phyloP scores from a whole-genome alignment of 169 alveolate species.

The Plasmodium gaboni region DNA sequence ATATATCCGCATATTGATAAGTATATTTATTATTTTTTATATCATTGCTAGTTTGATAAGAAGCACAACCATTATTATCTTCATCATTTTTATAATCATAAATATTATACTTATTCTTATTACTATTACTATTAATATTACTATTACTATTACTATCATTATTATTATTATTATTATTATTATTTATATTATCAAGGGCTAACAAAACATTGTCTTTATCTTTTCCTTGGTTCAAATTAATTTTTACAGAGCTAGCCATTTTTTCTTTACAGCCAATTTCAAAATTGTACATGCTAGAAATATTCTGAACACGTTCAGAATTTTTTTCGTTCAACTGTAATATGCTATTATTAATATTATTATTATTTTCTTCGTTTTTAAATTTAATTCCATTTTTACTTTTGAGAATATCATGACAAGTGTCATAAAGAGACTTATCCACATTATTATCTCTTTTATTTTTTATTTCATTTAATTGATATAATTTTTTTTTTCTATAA shows the following conservation, averaged over 20 bases:
- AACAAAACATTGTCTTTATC: too few species aligned
- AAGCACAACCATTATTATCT: too few species aligned
- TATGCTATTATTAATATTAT: too few species aligned
- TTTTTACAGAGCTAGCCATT: too few species aligned
- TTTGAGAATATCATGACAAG: constrained; percentile 5
- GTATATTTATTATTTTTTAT: constrained; percentile 6
- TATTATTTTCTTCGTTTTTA: constrained; percentile 6
- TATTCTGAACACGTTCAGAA: background rate
- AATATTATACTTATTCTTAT: constrained; percentile 4
- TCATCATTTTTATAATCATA: too few species aligned
- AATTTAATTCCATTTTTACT: background rate
- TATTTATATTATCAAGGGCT: too few species aligned
- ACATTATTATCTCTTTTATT: constrained; percentile 15
- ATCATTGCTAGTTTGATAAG: too few species aligned
- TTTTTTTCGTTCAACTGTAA: background rate
- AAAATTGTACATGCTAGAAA: background rate
- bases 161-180: background rate
- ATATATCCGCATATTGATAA: background rate
- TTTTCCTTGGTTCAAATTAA: too few species aligned
- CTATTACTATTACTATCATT: background rate
- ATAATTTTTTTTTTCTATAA: constrained; percentile 28
- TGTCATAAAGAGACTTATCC: background rate
- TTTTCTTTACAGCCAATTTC: too few species aligned
- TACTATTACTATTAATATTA: background rate
- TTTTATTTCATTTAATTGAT: constrained; percentile 20